These are phyloP conservation scores for Xylaria longipes DNA, from an alignment of 495 filamentous ascomycete genomes.

Conservation along the genomic window DNA sequence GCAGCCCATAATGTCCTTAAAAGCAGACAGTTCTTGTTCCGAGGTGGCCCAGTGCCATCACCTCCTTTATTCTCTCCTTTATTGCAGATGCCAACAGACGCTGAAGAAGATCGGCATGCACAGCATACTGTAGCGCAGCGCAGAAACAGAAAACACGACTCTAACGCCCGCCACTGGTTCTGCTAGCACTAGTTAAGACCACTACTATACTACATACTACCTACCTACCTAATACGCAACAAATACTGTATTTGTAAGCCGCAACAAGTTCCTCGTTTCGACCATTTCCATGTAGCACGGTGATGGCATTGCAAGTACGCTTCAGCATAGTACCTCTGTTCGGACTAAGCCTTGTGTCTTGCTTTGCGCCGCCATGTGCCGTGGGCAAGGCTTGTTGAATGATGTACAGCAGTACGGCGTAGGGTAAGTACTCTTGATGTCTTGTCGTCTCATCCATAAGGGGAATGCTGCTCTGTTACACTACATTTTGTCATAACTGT, in stretches of 20 bases:
- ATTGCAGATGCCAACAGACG: background rate
- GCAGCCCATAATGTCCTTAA: background rate
- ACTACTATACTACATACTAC: background rate
- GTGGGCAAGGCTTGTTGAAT: background rate
- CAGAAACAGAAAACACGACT: background rate
- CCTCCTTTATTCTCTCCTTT: conserved; percentile 19
- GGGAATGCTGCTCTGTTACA: background rate
- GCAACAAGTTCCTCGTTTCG: conserved; percentile 9
- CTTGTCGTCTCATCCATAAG: background rate
- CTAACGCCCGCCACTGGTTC: conserved; percentile 4
- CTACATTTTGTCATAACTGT: conserved; percentile 4
- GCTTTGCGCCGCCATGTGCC: background rate
- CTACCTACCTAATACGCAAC: conserved; percentile 9
- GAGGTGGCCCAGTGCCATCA: background rate
- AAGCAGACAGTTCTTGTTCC: background rate
- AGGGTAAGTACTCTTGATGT: background rate
- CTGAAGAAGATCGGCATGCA: conserved; percentile 9
- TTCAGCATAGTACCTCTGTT: background rate
- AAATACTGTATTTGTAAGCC: background rate
- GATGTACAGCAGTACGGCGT: background rate
- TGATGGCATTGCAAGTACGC: background rate
- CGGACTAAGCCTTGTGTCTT: background rate
- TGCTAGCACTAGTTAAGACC: background rate
- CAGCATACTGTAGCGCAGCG: background rate
- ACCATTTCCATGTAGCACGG: background rate